phyloP scores from a whole-genome alignment of 78 protist species.

The Tieghemostelium lacteum region DNA sequence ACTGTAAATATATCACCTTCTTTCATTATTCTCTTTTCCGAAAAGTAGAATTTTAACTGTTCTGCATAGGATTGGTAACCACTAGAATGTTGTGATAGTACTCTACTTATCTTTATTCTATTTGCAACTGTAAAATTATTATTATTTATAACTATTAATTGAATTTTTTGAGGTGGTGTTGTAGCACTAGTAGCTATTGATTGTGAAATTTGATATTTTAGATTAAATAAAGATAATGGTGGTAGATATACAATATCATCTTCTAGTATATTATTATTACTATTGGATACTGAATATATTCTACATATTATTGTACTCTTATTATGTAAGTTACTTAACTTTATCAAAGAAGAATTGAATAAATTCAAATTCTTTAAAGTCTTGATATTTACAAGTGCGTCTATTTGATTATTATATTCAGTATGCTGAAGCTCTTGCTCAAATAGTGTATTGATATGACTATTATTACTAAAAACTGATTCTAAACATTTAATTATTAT shows the following conservation, averaged over 20 bases:
- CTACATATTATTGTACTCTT: background rate
- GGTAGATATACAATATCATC: conserved; percentile 38
- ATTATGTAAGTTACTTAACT: background rate
- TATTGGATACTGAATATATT: conserved; percentile 20
- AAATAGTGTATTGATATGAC: background rate
- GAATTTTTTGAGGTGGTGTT: background rate
- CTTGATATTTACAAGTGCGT: conserved; percentile 18
- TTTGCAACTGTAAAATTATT: conserved; percentile 38
- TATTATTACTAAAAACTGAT: background rate
- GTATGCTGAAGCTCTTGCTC: too few relatives aligned
- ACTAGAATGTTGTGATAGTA: conserved; percentile 28
- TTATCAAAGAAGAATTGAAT: conserved; percentile 29
- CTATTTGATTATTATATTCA: conserved; percentile 21
- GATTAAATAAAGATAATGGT: conserved; percentile 47
- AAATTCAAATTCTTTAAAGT: conserved; percentile 24
- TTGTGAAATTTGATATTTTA: background rate
- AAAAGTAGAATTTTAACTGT: conserved; percentile 19
- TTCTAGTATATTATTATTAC: background rate
- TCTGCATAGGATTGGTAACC: conserved; percentile 48
- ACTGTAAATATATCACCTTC: conserved; percentile 27
- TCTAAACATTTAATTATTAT: conserved; percentile 1
- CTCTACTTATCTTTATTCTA: conserved; percentile 50
- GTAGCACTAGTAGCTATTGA: background rate
- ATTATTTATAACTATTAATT: background rate
- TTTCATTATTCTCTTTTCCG: conserved; percentile 21